phyloP scores from a whole-genome alignment of 2,329 filamentous ascomycete genomes.

The Escovopsis sp. region DNA sequence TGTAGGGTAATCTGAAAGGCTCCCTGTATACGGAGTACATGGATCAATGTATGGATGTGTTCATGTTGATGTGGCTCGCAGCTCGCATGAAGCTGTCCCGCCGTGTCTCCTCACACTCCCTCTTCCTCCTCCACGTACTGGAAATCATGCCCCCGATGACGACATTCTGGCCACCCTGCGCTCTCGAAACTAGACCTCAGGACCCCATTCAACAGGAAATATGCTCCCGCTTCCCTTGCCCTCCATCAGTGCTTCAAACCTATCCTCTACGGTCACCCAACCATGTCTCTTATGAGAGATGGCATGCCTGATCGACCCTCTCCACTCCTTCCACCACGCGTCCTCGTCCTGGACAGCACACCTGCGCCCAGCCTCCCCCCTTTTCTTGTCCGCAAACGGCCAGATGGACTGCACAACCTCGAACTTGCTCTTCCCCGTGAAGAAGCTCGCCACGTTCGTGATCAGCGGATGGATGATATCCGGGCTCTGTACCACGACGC shows the following conservation, averaged over 20 bases:
- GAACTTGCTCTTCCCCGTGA: constrained; percentile 37
- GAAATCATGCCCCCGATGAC: too few relatives aligned
- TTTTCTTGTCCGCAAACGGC: constrained; percentile 37
- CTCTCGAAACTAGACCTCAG: constrained; percentile 18
- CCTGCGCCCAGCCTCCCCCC: constrained; percentile 26
- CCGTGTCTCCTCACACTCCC: too few relatives aligned
- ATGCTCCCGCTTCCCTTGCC: constrained; percentile 21
- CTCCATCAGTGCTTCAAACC: constrained; percentile 37
- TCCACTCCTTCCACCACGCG: constrained; percentile 34
- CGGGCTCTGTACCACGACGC: constrained; percentile 33
- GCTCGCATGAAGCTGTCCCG: too few relatives aligned
- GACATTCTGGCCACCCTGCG: too few relatives aligned
- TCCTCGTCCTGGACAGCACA: constrained; percentile 41
- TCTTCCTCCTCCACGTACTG: too few relatives aligned
- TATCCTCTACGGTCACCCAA: constrained; percentile 36
- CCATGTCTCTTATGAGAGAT: constrained; percentile 26
- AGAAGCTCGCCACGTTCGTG: constrained; percentile 34
- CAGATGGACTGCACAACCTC: constrained; percentile 40
- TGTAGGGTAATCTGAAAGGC: too few relatives aligned
- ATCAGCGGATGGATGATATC: constrained; percentile 40
- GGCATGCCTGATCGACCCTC: constrained; percentile 23
- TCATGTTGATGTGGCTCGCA: too few relatives aligned
- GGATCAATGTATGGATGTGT: too few relatives aligned
- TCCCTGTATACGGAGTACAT: too few relatives aligned
- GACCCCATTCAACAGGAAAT: constrained; percentile 28